Percentiles rank a stretch among this genome's conserved stretches.
Evolutionary conservation across 495 filamentous ascomycete genomes (phyloP).

Genomic region (Penicillium bialowiezense): DNA sequence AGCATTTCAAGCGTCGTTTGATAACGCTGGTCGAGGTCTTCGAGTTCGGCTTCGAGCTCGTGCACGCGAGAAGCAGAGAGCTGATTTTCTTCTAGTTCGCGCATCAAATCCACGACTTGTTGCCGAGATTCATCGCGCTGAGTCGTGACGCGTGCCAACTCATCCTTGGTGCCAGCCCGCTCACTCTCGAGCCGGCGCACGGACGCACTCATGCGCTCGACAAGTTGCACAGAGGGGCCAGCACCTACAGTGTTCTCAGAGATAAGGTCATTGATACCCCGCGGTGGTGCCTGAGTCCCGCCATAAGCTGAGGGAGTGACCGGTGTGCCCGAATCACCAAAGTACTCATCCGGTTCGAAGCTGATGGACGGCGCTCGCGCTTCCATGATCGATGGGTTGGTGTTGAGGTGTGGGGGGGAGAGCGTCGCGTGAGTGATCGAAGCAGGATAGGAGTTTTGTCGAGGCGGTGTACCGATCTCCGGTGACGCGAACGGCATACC

Average conservation of each 20-base stretch:
- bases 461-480: slow-evolving; percentile 39
- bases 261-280: slow-evolving; percentile 80
- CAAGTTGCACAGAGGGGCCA: slow-evolving; percentile 90
- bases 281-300: slow-evolving; percentile 37
- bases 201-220: slow-evolving; percentile 93
- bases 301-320: slow-evolving; percentile 60
- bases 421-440: slow-evolving; percentile 35
- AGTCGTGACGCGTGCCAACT: slow-evolving; percentile 69
- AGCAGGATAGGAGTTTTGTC: slow-evolving; percentile 42
- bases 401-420: slow-evolving; percentile 33
- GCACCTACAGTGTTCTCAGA: slow-evolving; percentile 85
- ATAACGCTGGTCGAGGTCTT: slow-evolving; percentile 63
- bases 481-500: slow-evolving; percentile 37
- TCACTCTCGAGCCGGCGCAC: slow-evolving; percentile 90
- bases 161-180: slow-evolving; percentile 80
- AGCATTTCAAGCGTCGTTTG: slow-evolving; percentile 91
- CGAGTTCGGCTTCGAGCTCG: slow-evolving; percentile 63
- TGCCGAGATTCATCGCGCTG: slow-evolving; percentile 90
- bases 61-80: slow-evolving; percentile 55
- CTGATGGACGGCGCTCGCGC: slow-evolving; percentile 60
- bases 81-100: slow-evolving; percentile 71
- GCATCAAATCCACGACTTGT: slow-evolving; percentile 85
- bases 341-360: slow-evolving; percentile 66
- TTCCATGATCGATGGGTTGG: slow-evolving; percentile 34
- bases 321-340: slow-evolving; percentile 54